Base-by-base conservation (phyloP, 352 stramenopile genomes). In the Pythium aristosporum region DNA sequence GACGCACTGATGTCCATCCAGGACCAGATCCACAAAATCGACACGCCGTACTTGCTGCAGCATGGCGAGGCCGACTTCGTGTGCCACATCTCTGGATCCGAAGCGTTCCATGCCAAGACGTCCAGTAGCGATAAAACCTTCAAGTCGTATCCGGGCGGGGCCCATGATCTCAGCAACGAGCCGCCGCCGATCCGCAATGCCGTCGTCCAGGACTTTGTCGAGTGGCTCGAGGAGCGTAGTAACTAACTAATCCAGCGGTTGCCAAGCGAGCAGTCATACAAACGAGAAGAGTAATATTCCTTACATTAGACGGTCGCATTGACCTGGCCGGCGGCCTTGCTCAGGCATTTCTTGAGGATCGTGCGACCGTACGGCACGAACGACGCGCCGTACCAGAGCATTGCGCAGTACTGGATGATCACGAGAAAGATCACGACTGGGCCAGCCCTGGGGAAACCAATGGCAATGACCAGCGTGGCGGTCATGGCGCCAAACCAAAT, bases 381-480 rank as follows among this genome's bases (percentile, higher is more conserved):
- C 11, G 80, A 92, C 46, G 82, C 83, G 46, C 83, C 83, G 69
- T 92, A 94, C 80, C 82, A 92, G 48, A 92, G 77, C 85, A 92
- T 94, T 3, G 85, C 83, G 16, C 57, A 65, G 62, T 94, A 94
- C 61, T 94, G 85, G 37, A 90, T 67, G 60, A 90, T 82, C 32
- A 94, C 82, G 20, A 92, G 61, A 10, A 92, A 43, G 57, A 94
- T 68, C 32, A 92, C 80, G 25, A 94, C 72, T 2, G 77, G 78
- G 0, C 77, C 82, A 5, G 83, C 81, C 58, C 79, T 79, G 8
- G 82, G 79, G 57, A 92, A 91, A 16, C 78, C 80, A 56, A 91
- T 81, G 18, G 85, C 85, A 25, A 94, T 83, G 56, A 92, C 74
- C 41, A 94, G 72, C 63, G 84, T 92, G 52, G 74, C 63, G 51